Percentiles rank a stretch among this genome's conserved stretches.
Conservation (phyloP, 805 yeast species). For the Ogataea henricii region DNA sequence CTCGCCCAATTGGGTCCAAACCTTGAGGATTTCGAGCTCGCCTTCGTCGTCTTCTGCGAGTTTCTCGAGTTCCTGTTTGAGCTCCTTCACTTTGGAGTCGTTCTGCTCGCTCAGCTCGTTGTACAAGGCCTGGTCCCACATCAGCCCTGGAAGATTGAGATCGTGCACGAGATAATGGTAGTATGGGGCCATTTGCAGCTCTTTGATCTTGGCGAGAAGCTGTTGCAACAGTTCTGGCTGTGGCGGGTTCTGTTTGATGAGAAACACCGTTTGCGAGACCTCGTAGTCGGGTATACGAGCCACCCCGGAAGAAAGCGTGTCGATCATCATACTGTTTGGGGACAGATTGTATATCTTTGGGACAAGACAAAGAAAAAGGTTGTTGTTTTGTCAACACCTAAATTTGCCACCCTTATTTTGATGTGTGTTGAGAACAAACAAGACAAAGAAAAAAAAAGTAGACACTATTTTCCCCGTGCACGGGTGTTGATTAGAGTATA, state of each 20-base stretch:
- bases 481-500: slow-evolving; percentile 1
- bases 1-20: slow-evolving; percentile 81
- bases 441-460: neutral
- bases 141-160: slow-evolving; percentile 40
- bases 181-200: slow-evolving; percentile 77
- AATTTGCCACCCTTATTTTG: neutral
- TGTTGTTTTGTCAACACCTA: neutral
- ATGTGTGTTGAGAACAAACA: neutral
- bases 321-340: slow-evolving; percentile 32
- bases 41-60: slow-evolving; percentile 78
- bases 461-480: neutral
- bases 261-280: slow-evolving; percentile 79
- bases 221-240: slow-evolving; percentile 40
- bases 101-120: slow-evolving; percentile 53
- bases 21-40: slow-evolving; percentile 75
- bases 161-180: slow-evolving; percentile 66
- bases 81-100: slow-evolving; percentile 52
- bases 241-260: slow-evolving; percentile 42
- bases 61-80: slow-evolving; percentile 53
- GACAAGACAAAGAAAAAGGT: neutral
- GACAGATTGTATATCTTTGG: neutral
- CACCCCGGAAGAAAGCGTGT: slow-evolving; percentile 47
- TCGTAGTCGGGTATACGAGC: slow-evolving; percentile 77
- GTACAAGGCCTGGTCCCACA: slow-evolving; percentile 64
- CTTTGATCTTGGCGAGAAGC: slow-evolving; percentile 55